Conservation (phyloP, 306 rosid genomes). For the Vigna hirtella region DNA sequence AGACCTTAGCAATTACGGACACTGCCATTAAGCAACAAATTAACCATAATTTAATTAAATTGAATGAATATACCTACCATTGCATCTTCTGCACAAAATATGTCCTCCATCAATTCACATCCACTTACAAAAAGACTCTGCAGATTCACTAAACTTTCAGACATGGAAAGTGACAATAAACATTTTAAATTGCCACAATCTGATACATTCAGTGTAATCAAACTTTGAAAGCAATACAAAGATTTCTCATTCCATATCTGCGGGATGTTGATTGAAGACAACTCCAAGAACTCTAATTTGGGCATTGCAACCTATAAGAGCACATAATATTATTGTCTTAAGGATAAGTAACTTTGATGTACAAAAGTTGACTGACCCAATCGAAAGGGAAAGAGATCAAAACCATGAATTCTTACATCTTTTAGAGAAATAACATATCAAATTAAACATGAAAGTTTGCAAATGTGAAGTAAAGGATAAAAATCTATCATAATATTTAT, state of each 20-base stretch:
- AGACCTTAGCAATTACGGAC: no score
- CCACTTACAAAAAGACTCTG: conserved; percentile 16
- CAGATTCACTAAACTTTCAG: conserved; percentile 23
- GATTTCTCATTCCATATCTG: conserved; percentile 28
- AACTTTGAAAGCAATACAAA: conserved; percentile 8
- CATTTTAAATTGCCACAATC: conserved; percentile 15
- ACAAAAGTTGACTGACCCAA: not conserved
- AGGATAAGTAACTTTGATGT: not conserved
- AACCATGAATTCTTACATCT: not conserved
- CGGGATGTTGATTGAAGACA: conserved; percentile 19
- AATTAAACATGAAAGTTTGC: not conserved
- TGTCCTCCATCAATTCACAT: conserved; percentile 26
- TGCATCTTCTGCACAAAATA: conserved; percentile 5
- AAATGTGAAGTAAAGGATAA: not conserved
- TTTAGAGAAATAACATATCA: not conserved
- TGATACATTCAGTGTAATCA: not conserved
- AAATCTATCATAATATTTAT: not conserved
- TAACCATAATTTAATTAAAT: not conserved
- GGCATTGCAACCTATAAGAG: conserved; percentile 35
- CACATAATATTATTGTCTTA: not conserved
- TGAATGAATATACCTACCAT: not conserved
- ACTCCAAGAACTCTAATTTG: conserved; percentile 40
- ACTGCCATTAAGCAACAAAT: not conserved
- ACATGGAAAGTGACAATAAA: conserved; percentile 32
- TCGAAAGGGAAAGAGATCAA: not conserved